Base-by-base conservation (phyloP, 2,329 filamentous ascomycete genomes). In the Pseudogymnoascus sp. region DNA sequence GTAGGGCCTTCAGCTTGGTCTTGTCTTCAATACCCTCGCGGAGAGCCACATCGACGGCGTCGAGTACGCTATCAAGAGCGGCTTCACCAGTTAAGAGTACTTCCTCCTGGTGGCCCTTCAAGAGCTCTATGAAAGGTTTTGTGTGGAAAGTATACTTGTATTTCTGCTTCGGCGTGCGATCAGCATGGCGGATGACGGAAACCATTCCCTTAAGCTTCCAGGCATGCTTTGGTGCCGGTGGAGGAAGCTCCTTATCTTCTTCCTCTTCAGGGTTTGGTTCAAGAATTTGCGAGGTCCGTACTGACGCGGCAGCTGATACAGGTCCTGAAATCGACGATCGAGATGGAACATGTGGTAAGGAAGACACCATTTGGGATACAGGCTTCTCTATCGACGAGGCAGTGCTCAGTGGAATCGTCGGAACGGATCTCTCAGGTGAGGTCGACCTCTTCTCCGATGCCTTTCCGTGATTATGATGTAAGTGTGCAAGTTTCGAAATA, bases 111-210 rank as follows among this genome's bases (percentile, higher is more conserved):
- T 99, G 93, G 0, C 95, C 95, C 73, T 93, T 96, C 44, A 99
- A 83, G 3, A 99, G 81, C 67, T 96, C 90, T 67, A 99, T 93
- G 72, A 99, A 99, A 0, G 95, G 95, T 66, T 93, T 91, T 0
- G 92, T 96, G 72, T 99, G 95, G 70, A 99, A 97, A 0, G 95
- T 99, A 71, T 97, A 99, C 74, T 99, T 99, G 81, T 97, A 97
- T 74, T 99, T 99, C 72, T 99, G 95, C 77, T 99, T 99, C 2
- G 95, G 95, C 1, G 95, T 99, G 63, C 95, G 88, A 77, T 99
- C 95, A 2, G 96, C 96, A 75, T 99, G 95, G 29, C 95, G 87
- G 68, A 99, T 92, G 15, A 99, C 95, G 1, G 93, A 93, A 0
- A 99, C 93, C 77, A 99, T 93, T 11, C 95, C 95, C 77, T 99